A percentile compares a stretch with the other conserved stretches of the same genome.
Conservation (phyloP, 139 green algal species). For the Micractinium conductrix region DNA sequence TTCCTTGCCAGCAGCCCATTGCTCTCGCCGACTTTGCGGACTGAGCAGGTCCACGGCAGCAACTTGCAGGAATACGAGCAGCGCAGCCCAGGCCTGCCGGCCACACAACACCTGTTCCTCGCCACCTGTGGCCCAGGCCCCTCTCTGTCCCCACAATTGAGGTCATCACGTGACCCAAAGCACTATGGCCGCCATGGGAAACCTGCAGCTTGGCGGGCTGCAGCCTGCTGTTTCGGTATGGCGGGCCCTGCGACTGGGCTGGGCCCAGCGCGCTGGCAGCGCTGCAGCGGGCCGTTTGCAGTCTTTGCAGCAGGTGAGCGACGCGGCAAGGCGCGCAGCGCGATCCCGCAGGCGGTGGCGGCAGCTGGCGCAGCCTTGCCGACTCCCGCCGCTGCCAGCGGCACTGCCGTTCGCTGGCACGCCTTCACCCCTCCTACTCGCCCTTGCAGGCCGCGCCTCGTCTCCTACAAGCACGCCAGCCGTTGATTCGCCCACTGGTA, state of each 20-base stretch:
- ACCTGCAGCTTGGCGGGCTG: constrained; percentile 21
- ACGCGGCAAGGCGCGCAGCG: no score
- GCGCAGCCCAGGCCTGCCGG: no score
- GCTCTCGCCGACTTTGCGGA: no score
- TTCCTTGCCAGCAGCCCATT: no score
- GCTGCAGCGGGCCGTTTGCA: neutral
- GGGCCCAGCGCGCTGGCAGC: neutral
- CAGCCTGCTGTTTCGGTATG: constrained; percentile 5
- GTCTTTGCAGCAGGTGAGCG: neutral
- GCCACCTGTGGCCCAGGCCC: no score
- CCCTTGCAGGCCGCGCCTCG: neutral
- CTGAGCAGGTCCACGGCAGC: no score
- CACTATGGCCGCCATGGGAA: constrained; percentile 1
- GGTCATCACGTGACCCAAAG: neutral
- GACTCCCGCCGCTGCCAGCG: neutral
- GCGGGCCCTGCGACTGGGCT: constrained; percentile 16
- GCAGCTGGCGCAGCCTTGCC: neutral
- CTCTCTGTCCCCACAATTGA: no score
- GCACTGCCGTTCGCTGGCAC: neutral
- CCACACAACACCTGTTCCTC: no score
- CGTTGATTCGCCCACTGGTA: neutral
- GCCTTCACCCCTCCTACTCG: neutral
- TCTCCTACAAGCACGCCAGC: neutral
- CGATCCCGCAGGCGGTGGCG: neutral
- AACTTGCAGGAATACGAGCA: no score